Percentiles rank a stretch among this genome's conserved stretches.
These are phyloP conservation scores for Fusarium mundagurra DNA, from an alignment of 2,329 filamentous ascomycete species.

Conservation along the genomic window DNA sequence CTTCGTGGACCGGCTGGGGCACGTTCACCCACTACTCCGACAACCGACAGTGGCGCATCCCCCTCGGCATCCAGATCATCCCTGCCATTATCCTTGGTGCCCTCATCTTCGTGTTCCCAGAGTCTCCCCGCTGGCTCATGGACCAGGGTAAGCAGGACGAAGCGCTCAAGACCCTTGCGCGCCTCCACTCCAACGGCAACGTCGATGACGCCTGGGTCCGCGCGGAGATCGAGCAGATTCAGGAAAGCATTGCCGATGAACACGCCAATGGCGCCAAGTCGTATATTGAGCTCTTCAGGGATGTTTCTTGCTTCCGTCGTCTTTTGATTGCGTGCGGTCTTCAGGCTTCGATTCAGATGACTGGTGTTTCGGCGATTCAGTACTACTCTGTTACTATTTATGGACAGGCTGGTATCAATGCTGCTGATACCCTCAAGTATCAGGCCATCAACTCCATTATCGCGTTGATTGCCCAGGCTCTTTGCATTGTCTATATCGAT, in stretches of 20 bases:
- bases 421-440: conserved; percentile 56
- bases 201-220: conserved; percentile 73
- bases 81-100: conserved; percentile 72
- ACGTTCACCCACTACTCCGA: conserved; percentile 46
- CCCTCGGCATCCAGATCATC: conserved; percentile 74
- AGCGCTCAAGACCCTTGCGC: conserved; percentile 73
- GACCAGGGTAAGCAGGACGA: conserved; percentile 73
- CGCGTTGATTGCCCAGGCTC: conserved; percentile 73
- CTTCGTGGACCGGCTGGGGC: conserved; percentile 79
- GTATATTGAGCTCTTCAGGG: conserved; percentile 73
- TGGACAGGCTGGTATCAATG: conserved; percentile 74
- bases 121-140: conserved; percentile 79
- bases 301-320: conserved; percentile 72
- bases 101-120: conserved; percentile 76
- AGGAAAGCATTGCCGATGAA: conserved; percentile 71
- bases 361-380: conserved; percentile 77
- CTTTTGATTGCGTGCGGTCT: conserved; percentile 75
- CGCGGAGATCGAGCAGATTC: conserved; percentile 78
- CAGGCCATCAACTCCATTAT: conserved; percentile 80
- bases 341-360: conserved; percentile 80
- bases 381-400: conserved; percentile 78
- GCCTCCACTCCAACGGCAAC: conserved; percentile 76
- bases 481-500: conserved; percentile 76
- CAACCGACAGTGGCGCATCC: conserved; percentile 49
- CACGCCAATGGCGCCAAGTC: conserved; percentile 76